Base-by-base conservation (phyloP, 148 eudicot genomes). In the Silene latifolia region DNA sequence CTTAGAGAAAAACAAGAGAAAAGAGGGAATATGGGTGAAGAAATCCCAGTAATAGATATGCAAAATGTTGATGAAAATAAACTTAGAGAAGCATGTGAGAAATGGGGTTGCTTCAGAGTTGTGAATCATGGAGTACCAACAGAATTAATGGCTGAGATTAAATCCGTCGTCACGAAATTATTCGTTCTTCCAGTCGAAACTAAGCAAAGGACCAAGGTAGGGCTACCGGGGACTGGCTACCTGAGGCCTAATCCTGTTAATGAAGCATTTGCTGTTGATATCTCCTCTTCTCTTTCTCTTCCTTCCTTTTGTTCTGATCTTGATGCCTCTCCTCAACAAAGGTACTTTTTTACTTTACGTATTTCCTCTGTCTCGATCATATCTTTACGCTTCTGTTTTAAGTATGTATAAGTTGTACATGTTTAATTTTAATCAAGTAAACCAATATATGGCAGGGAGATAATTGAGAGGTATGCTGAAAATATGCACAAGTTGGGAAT, bases 41-140 rank as follows among this genome's bases (percentile, higher is more conserved):
- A 63, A 56, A 72, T 88, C 46, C 90, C 91, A 51, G 75, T 82
- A 73, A 81, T 90, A 42, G 87, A 88, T 71, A n/a, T 88, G 48
- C 72, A 84, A 59, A 79, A 84, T 23, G 21, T 15, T 2, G 72
- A 85, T 6, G 66, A 80, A 32, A 7, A 47, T 54, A 80, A 77
- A 56, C 48, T 91, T 76, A 80, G 84, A 13, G 75, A 78, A 74
- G 93, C 88, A 12, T 79, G 89, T 70, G 84, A 85, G 65, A 87
- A 83, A 35, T 85, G 89, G 91, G 96, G 93, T 3, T 86, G 91
- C 56, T 90, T 88, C 79, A 74, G 98, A 79, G 71, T 92, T 35
- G 48, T 83, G 24, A 90, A 90, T 82, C 87, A 86, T 73, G 80
- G 81, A 10, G 77, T 92, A 12, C 78, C 89, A 29, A 54, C 67